Evolutionary conservation across 345 rosid species (phyloP), one percentile per base, ranked within the genome.

Genomic region (Tarenaya hassleriana): DNA sequence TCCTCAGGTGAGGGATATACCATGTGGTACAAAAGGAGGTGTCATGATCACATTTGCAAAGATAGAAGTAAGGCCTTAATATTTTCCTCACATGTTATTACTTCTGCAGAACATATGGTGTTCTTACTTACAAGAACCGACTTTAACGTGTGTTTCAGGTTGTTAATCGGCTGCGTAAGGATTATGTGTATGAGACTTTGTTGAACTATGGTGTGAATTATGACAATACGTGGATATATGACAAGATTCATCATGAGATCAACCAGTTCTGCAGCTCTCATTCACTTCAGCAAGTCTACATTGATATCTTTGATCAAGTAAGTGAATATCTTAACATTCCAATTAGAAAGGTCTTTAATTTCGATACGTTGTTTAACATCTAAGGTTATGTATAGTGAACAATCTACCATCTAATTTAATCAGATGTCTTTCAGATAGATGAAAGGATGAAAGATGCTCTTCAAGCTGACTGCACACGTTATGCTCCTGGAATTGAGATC

Each of bases 171-270:
- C 87, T 90, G 47, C 76, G 38, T 50, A 86, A 91, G 69, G 92
- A 87, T 12, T 78, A 61, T 60, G 96, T 91, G 41, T 78, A 73
- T n/a, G 96, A 87, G 11, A 91, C 87, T 16, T 68, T 91, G 70
- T 73, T 77, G 29, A 83, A 87, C 69, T 91, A 87, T 53, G 98
- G 92, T 7, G 87, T 91, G 59, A 57, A 80, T 17, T 91, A 91
- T 38, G 98, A 91, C 51, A 58, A 91, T 68, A 91, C 92, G 4
- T 91, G 96, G 98, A 86, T 91, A 56, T 91, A 91, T 52, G 95
- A 91, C 79, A 91, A 86, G 81, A 91, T 86, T 66, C 98, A 91
- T 58, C 98, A 91, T 62, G 95, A 91, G 78, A 91, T 91, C 77
- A 91, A 91, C 73, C 98, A 91, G 75, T 87, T 87, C 72, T 87